These are phyloP conservation scores for Margaritispora aquatica DNA, from an alignment of 495 filamentous ascomycete species.

Conservation along the genomic window DNA sequence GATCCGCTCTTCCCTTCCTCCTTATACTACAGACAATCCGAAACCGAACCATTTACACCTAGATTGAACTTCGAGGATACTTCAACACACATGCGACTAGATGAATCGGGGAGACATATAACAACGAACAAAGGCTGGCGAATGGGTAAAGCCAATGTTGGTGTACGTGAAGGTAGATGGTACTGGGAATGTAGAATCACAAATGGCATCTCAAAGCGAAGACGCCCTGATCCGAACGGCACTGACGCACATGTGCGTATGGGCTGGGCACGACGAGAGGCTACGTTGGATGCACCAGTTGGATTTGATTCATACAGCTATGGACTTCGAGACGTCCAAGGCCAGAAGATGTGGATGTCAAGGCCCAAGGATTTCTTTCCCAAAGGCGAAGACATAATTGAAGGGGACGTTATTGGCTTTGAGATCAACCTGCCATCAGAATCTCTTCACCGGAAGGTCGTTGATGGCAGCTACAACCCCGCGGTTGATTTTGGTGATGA, in stretches of 20 bases:
- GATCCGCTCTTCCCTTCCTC: constrained; percentile 81
- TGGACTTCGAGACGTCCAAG: constrained; percentile 79
- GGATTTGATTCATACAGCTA: constrained; percentile 97
- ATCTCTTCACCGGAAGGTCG: constrained; percentile 77
- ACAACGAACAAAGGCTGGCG: constrained; percentile 78
- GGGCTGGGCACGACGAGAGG: constrained; percentile 86
- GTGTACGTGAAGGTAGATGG: constrained; percentile 81
- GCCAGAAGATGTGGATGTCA: constrained; percentile 90
- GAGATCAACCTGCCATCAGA: constrained; percentile 87
- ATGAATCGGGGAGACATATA: constrained; percentile 50
- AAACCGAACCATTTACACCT: constrained; percentile 71
- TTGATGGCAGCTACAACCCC: constrained; percentile 79
- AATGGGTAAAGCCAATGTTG: constrained; percentile 83
- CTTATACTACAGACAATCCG: constrained; percentile 83
- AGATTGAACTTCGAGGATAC: constrained; percentile 90
- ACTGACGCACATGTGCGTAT: constrained; percentile 72
- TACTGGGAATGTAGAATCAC: constrained; percentile 94
- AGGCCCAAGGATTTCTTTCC: constrained; percentile 84
- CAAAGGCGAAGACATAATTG: constrained; percentile 56
- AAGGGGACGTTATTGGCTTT: constrained; percentile 93
- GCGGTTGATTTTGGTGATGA: constrained; percentile 65
- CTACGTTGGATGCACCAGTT: constrained; percentile 85
- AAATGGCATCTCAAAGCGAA: constrained; percentile 44
- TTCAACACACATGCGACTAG: constrained; percentile 68
- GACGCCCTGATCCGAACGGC: constrained; percentile 12